A percentile compares a stretch with the other conserved stretches of the same genome.
These are phyloP conservation scores for Diaporthe citrichinensis DNA, from an alignment of 2,329 filamentous ascomycete genomes.

Conservation along the genomic window DNA sequence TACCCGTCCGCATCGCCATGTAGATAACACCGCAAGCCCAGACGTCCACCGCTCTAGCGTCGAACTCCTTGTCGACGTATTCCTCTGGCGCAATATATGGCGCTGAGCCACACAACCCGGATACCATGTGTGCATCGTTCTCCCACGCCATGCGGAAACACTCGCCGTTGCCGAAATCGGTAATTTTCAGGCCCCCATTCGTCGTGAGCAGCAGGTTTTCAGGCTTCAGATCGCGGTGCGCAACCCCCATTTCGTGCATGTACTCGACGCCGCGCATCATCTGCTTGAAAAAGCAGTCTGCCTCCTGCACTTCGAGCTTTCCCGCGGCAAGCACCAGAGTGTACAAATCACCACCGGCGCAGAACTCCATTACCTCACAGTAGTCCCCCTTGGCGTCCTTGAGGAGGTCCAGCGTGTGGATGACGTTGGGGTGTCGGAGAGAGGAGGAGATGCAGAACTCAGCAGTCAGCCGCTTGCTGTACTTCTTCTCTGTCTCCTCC, in stretches of 20 bases:
- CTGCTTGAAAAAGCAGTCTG: constrained; percentile 99
- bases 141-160: constrained; percentile 99
- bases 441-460: constrained; percentile 99
- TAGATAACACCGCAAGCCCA: constrained; percentile 99
- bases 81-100: constrained; percentile 98
- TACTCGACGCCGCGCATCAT: constrained; percentile 99
- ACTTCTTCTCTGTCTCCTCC: constrained; percentile 96
- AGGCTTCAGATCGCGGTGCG: constrained; percentile 95
- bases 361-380: constrained; percentile 99
- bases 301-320: constrained; percentile 92
- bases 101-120: constrained; percentile 94
- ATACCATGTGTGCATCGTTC: constrained; percentile 97
- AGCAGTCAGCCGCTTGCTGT: constrained; percentile 95
- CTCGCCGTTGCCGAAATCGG: constrained; percentile 98
- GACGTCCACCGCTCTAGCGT: constrained; percentile 96
- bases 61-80: constrained; percentile 95
- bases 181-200: constrained; percentile 94
- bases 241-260: constrained; percentile 99
- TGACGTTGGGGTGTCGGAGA: constrained; percentile 96
- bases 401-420: constrained; percentile 94
- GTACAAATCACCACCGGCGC: constrained; percentile 95
- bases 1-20: constrained; percentile 98
- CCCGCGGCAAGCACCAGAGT: constrained; percentile 91
- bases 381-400: constrained; percentile 98
- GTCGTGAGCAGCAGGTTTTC: constrained; percentile 96